A percentile compares a stretch with the other conserved stretches of the same genome.
Evolutionary conservation across 345 rosid species (phyloP).

Genomic region (Citrus sinensis): DVS_A1.0 CM039169.1:27808501-27809000

Average conservation of each 20-base stretch:
- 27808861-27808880: background rate
- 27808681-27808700: constrained; percentile 86
- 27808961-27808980: constrained; percentile 22
- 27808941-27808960: constrained; percentile 23
- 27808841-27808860: background rate
- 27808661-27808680: constrained; percentile 82
- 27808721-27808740: constrained; percentile 40
- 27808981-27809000: constrained; percentile 54
- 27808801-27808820: background rate
- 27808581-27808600: background rate
- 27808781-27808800: constrained; percentile 66
- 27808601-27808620: constrained; percentile 5
- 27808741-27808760: constrained; percentile 67
- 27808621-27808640: background rate
- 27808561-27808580: background rate
- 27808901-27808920: constrained; percentile 74
- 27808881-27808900: background rate
- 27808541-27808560: background rate
- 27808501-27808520: background rate
- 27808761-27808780: constrained; percentile 66
- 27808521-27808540: too few species aligned
- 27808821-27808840: background rate
- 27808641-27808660: constrained; percentile 7
- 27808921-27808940: constrained; percentile 60
- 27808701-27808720: constrained; percentile 72